Percentiles rank a stretch among this genome's conserved stretches.
These are phyloP conservation scores for Vitis cinerea DNA, from an alignment of 164 flowering plant genomes.

Conservation along the genomic window DNA sequence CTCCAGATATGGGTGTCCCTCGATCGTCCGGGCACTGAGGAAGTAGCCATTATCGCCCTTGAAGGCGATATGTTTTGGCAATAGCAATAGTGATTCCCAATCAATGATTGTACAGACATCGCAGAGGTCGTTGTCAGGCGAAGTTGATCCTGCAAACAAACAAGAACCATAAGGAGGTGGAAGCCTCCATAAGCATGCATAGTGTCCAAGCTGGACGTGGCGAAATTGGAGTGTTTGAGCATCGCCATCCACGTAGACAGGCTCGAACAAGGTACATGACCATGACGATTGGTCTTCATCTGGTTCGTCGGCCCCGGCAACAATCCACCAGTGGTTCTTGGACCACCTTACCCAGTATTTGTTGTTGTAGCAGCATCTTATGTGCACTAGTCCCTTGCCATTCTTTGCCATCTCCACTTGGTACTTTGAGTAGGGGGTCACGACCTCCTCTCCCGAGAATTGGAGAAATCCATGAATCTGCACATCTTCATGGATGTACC, in stretches of 20 bases:
- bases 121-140: background rate
- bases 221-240: background rate
- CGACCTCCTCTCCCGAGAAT: too few species aligned
- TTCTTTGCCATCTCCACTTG: background rate
- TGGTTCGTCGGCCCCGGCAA: slow-evolving; percentile 4
- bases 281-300: slow-evolving; percentile 7
- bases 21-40: background rate
- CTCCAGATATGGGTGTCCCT: background rate
- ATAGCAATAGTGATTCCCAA: slow-evolving; percentile 11
- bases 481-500: too few species aligned
- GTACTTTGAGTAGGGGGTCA: too few species aligned
- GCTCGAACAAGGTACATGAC: slow-evolving; percentile 10
- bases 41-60: slow-evolving; percentile 4
- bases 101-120: background rate
- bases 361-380: slow-evolving; percentile 12
- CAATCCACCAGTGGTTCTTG: background rate
- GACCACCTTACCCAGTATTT: slow-evolving; percentile 9
- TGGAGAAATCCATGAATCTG: too few species aligned
- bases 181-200: background rate
- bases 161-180: background rate
- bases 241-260: background rate
- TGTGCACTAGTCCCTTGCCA: slow-evolving; percentile 7
- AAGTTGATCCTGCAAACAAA: background rate
- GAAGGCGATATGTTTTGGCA: background rate
- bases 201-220: background rate